Percentiles rank a stretch among this genome's conserved stretches.
These are phyloP conservation scores for Euphorbia pulcherrima DNA, from an alignment of 345 rosid genomes.

Conservation along the genomic window DNA sequence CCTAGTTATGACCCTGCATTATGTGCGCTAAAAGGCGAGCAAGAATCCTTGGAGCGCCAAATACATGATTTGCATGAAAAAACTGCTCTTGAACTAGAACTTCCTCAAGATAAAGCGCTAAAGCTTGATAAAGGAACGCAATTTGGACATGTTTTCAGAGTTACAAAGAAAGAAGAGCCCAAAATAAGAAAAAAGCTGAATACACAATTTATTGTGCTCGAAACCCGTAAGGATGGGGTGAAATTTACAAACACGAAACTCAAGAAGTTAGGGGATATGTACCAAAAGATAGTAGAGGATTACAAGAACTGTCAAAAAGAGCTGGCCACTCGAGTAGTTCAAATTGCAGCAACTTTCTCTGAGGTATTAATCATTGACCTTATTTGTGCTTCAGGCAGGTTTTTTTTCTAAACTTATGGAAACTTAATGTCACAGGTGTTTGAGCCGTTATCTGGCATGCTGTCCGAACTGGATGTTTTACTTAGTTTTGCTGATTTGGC, in stretches of 20 bases:
- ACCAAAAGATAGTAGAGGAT: slow-evolving; percentile 80
- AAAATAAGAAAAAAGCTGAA: slow-evolving; percentile 88
- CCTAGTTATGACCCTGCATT: slow-evolving; percentile 72
- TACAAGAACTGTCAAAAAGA: slow-evolving; percentile 76
- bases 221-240: slow-evolving; percentile 97
- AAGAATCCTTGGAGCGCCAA: slow-evolving; percentile 66
- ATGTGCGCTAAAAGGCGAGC: slow-evolving; percentile 65
- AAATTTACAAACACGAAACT: slow-evolving; percentile 94
- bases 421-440: slow-evolving; percentile 59
- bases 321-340: slow-evolving; percentile 76
- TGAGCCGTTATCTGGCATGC: slow-evolving; percentile 61
- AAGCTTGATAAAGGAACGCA: slow-evolving; percentile 93
- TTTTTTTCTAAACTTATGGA: slow-evolving; percentile 12
- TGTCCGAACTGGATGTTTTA: slow-evolving; percentile 89
- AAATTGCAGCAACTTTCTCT: slow-evolving; percentile 74
- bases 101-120: slow-evolving; percentile 70
- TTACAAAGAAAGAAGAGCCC: slow-evolving; percentile 98
- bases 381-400: slow-evolving; percentile 9
- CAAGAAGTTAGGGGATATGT: slow-evolving; percentile 81
- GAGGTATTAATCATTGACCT: slow-evolving; percentile 46
- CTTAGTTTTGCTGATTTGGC: slow-evolving; percentile 96
- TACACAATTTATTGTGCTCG: slow-evolving; percentile 79
- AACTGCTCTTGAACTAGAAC: slow-evolving; percentile 81
- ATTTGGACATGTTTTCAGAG: slow-evolving; percentile 93
- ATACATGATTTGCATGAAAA: slow-evolving; percentile 75